These are phyloP conservation scores for Cercophora scortea DNA, from an alignment of 495 filamentous ascomycete genomes.

Conservation along the genomic window DNA sequence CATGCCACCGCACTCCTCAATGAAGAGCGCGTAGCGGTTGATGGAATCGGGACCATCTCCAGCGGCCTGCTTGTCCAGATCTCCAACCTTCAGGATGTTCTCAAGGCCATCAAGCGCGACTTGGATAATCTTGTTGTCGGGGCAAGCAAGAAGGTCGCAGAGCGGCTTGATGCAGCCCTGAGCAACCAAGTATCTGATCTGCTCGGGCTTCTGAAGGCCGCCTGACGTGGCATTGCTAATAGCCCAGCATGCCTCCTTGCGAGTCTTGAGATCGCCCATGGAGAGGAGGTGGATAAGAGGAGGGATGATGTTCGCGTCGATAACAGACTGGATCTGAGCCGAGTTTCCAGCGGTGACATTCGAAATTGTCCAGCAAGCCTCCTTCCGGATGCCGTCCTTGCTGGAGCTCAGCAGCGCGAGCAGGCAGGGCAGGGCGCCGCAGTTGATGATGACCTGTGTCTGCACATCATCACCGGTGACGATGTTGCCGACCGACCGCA, in stretches of 20 bases:
- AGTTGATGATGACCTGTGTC: conserved; percentile 99
- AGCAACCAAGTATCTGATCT: conserved; percentile 89
- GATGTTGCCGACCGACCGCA: conserved; percentile 97
- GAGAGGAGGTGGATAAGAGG: conserved; percentile 92
- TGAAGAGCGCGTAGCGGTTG: conserved; percentile 96
- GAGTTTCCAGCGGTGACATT: conserved; percentile 99
- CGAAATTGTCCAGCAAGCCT: conserved; percentile 99
- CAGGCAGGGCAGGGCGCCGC: conserved; percentile 83
- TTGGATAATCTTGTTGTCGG: conserved; percentile 99
- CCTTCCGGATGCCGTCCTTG: conserved; percentile 99
- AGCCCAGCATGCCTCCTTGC: conserved; percentile 99
- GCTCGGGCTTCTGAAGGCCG: conserved; percentile 95
- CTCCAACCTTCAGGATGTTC: conserved; percentile 99
- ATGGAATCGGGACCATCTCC: conserved; percentile 67
- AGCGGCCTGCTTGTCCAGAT: conserved; percentile 90
- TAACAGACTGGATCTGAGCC: conserved; percentile 92
- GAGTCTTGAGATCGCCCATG: conserved; percentile 97
- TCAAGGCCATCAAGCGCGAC: conserved; percentile 96
- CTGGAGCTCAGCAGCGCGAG: conserved; percentile 87
- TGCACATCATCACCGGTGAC: conserved; percentile 98
- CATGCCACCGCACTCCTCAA: conserved; percentile 98
- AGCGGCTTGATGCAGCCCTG: conserved; percentile 96
- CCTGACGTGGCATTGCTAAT: conserved; percentile 98
- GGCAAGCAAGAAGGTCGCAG: conserved; percentile 92
- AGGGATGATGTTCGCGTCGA: conserved; percentile 94